Percentiles rank a stretch among this genome's conserved stretches.
Evolutionary conservation across 306 rosid genomes (phyloP).

Genomic region (Leucaena leucocephala): DNA sequence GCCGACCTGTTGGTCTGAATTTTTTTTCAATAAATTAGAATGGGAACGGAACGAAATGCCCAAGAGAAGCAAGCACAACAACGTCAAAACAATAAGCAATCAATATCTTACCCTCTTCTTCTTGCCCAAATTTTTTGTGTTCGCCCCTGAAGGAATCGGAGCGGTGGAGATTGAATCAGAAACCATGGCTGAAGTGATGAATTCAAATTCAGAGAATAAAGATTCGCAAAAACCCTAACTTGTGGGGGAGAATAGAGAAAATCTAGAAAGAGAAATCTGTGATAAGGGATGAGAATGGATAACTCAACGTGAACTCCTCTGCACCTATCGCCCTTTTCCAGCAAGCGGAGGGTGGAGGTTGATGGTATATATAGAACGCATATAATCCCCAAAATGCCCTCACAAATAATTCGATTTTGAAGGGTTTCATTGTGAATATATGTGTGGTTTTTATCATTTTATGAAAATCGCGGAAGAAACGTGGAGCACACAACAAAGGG

Average conservation of each 20-base stretch:
- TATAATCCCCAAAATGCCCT: constrained; percentile 44
- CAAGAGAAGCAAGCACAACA: not conserved
- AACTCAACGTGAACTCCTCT: constrained; percentile 66
- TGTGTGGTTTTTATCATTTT: not conserved
- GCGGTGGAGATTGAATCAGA: constrained; percentile 72
- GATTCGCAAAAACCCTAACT: constrained; percentile 67
- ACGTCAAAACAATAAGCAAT: not conserved
- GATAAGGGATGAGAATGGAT: constrained; percentile 52
- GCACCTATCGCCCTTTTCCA: constrained; percentile 58
- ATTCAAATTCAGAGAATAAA: constrained; percentile 38
- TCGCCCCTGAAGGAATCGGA: constrained; percentile 68
- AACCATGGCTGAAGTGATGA: constrained; percentile 60
- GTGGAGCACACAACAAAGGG: constrained; percentile 17
- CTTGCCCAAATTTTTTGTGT: constrained; percentile 75
- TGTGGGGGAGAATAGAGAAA: constrained; percentile 32
- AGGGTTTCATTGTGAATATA: too few species aligned
- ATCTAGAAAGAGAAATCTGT: constrained; percentile 43
- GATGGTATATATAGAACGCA: constrained; percentile 17
- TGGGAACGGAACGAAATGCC: not conserved
- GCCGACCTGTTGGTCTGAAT: constrained; percentile 85
- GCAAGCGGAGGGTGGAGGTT: constrained; percentile 34
- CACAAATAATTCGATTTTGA: not conserved
- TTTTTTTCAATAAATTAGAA: not conserved
- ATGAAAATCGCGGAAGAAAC: constrained; percentile 16
- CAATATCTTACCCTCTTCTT: constrained; percentile 80